Percentiles rank a stretch among this genome's conserved stretches.
Evolutionary conservation across 345 rosid genomes (phyloP).

Genomic region (Hibiscus tridactylites): DNA sequence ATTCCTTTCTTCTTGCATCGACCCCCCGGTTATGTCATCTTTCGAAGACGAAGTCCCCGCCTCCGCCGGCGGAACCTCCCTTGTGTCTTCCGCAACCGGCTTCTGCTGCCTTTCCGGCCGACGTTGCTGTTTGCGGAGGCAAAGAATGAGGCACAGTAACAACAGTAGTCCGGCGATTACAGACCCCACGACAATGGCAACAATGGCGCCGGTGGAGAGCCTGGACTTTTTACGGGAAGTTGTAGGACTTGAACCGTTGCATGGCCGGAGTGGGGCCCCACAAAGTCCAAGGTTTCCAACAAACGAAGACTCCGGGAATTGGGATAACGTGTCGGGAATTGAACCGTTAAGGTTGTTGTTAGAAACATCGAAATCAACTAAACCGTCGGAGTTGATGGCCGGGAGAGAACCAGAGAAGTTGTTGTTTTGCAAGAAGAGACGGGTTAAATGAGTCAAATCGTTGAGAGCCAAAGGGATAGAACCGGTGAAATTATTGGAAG

Average conservation of each 20-base stretch:
- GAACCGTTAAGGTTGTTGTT: slow-evolving; percentile 78
- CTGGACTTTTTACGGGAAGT: slow-evolving; percentile 33
- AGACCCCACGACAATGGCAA: slow-evolving; percentile 49
- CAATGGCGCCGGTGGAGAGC: slow-evolving; percentile 56
- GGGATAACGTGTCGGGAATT: slow-evolving; percentile 43
- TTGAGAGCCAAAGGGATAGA: slow-evolving; percentile 62
- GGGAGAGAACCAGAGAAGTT: slow-evolving; percentile 65
- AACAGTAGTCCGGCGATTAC: slow-evolving; percentile 29
- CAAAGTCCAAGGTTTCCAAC: slow-evolving; percentile 69
- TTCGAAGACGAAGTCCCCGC: slow-evolving; percentile 71
- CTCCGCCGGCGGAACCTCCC: slow-evolving; percentile 22
- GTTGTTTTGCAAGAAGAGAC: slow-evolving; percentile 56
- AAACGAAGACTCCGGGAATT: slow-evolving; percentile 47
- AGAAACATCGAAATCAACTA: slow-evolving; percentile 56
- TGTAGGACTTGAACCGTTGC: slow-evolving; percentile 15
- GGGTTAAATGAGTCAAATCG: slow-evolving; percentile 59
- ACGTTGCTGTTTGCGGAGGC: slow-evolving; percentile 34
- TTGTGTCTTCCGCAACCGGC: slow-evolving; percentile 18
- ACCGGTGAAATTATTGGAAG: slow-evolving; percentile 71
- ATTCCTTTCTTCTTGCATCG: slow-evolving; percentile 67
- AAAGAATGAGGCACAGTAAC: slow-evolving; percentile 36
- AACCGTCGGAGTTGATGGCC: slow-evolving; percentile 25
- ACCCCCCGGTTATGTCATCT: slow-evolving; percentile 71
- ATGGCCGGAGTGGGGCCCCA: slow-evolving; percentile 68
- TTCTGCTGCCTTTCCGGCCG: slow-evolving; percentile 32